These are phyloP conservation scores for Scedosporium aurantiacum DNA, from an alignment of 2,329 filamentous ascomycete genomes.

Conservation along the genomic window DNA sequence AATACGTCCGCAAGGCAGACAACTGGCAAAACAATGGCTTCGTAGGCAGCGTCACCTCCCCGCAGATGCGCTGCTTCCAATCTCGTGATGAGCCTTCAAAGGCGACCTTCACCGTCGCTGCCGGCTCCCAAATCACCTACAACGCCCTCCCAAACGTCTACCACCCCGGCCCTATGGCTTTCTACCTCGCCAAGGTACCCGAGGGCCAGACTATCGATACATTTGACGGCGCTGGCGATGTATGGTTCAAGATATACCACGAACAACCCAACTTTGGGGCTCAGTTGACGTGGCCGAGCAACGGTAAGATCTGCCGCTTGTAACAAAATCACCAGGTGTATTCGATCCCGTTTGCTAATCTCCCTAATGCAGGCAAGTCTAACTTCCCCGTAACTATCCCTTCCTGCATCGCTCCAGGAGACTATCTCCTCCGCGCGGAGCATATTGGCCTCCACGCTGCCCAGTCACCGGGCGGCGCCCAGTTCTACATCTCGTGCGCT, in stretches of 20 bases:
- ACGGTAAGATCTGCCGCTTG: not conserved
- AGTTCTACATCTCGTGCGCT: constrained; percentile 32
- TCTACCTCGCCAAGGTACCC: constrained; percentile 26
- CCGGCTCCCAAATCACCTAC: constrained; percentile 28
- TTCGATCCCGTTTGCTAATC: not conserved
- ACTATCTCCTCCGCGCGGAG: constrained; percentile 37
- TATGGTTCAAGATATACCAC: constrained; percentile 28
- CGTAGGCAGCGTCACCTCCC: constrained; percentile 15
- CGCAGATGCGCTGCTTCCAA: constrained; percentile 19
- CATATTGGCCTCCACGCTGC: constrained; percentile 36
- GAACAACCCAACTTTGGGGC: constrained; percentile 9
- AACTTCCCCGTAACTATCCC: constrained; percentile 30
- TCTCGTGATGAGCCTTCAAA: not conserved
- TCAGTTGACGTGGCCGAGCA: constrained; percentile 11
- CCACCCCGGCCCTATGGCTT: constrained; percentile 26
- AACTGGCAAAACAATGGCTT: constrained; percentile 16
- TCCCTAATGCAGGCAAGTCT: constrained; percentile 13
- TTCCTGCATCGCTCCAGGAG: constrained; percentile 31
- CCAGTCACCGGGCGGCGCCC: constrained; percentile 27
- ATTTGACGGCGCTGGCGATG: constrained; percentile 21
- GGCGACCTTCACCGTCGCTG: constrained; percentile 17
- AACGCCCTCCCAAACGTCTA: constrained; percentile 23
- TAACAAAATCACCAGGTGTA: not conserved
- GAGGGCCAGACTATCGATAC: constrained; percentile 19
- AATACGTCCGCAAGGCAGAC: constrained; percentile 14